These are phyloP conservation scores for Apiospora rasikravindrae DNA, from an alignment of 2,329 filamentous ascomycete genomes.

Conservation along the genomic window DNA sequence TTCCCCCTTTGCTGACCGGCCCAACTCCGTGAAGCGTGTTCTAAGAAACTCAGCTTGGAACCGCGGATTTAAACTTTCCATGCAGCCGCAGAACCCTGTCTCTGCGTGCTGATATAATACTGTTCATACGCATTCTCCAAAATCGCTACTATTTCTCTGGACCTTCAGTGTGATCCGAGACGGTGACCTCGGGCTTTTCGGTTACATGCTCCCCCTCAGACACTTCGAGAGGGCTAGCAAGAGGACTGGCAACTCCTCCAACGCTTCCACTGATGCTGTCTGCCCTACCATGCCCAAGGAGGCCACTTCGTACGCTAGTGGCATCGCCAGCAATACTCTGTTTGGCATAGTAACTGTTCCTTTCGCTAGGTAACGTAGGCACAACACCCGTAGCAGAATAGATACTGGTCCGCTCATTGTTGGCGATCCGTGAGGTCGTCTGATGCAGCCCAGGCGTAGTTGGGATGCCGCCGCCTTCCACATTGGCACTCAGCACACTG, in stretches of 20 bases:
- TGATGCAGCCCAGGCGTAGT: conserved; percentile 60
- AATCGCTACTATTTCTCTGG: neutral
- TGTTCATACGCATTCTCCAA: neutral
- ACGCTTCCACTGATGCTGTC: conserved; percentile 85
- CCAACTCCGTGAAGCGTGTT: neutral
- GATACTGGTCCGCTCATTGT: conserved; percentile 74
- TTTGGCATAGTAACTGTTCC: conserved; percentile 80
- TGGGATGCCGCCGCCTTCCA: conserved; percentile 54
- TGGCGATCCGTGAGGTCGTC: conserved; percentile 44
- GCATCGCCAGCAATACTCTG: conserved; percentile 66
- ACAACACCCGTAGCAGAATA: conserved; percentile 77
- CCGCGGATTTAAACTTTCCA: neutral
- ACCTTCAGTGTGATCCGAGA: neutral
- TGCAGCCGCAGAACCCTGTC: neutral
- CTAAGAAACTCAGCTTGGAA: neutral
- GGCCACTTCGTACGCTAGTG: conserved; percentile 78
- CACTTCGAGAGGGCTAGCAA: conserved; percentile 62
- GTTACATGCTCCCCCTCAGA: conserved; percentile 35
- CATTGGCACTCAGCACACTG: conserved; percentile 76
- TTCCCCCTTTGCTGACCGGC: neutral
- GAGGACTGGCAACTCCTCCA: conserved; percentile 63
- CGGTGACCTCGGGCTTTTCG: neutral
- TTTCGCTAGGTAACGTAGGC: conserved; percentile 72
- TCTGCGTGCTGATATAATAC: neutral
- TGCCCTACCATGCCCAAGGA: conserved; percentile 76